Evolutionary conservation across 495 filamentous ascomycete species (phyloP).

Genomic region (Penicillium chermesinum): DNA sequence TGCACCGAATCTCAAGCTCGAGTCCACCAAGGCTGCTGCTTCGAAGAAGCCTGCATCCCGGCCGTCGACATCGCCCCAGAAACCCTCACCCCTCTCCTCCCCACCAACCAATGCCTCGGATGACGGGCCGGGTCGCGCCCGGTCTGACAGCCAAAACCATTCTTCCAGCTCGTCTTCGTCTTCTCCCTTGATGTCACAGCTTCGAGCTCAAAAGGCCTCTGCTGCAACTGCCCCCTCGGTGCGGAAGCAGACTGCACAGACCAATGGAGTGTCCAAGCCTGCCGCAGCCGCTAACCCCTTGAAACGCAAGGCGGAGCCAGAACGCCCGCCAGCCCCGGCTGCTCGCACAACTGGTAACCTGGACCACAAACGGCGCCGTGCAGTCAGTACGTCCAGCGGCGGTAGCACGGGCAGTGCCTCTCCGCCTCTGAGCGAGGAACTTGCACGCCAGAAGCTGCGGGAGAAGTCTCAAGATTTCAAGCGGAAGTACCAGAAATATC

Average conservation of each 20-base stretch:
- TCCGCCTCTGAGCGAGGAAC: constrained; percentile 40
- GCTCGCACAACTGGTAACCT: constrained; percentile 31
- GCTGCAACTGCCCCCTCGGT: constrained; percentile 8
- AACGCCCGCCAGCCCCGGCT: constrained; percentile 23
- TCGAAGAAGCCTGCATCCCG: constrained; percentile 39
- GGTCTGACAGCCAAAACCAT: constrained; percentile 41
- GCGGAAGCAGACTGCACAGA: constrained; percentile 17
- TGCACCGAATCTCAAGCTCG: constrained; percentile 18
- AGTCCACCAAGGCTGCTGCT: constrained; percentile 22
- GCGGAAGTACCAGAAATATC: constrained; percentile 57
- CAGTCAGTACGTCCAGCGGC: constrained; percentile 39
- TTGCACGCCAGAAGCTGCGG: constrained; percentile 37
- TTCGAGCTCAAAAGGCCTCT: constrained; percentile 22
- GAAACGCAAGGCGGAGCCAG: constrained; percentile 46
- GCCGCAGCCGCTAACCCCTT: constrained; percentile 28
- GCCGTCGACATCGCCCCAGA: constrained; percentile 53
- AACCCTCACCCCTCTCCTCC: constrained; percentile 72
- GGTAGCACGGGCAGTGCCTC: constrained; percentile 46
- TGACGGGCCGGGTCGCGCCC: constrained; percentile 43
- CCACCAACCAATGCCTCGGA: constrained; percentile 69
- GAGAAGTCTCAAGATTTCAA: constrained; percentile 59
- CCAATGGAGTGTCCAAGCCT: constrained; percentile 27
- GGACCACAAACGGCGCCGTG: constrained; percentile 44
- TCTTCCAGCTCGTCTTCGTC: constrained; percentile 41
- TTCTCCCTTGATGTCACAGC: constrained; percentile 40